A percentile compares a stretch with the other conserved stretches of the same genome.
Conservation (phyloP, 768 basidiomycete genomes). For the Holtermannia corniformis region DNA sequence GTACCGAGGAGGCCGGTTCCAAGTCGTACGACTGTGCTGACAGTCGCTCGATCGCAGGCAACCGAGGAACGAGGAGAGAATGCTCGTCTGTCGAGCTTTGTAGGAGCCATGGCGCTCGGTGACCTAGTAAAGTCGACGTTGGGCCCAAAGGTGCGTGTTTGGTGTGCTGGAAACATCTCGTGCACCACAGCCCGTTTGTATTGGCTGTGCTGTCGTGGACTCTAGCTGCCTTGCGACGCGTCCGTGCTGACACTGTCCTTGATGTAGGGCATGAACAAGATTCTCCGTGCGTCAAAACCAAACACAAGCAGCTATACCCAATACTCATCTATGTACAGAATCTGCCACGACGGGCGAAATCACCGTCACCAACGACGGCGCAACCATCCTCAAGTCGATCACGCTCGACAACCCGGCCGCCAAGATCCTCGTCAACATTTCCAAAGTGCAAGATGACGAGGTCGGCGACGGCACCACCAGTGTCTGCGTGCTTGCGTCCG, state of each 20-base stretch:
- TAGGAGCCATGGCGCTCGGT: conserved; percentile 91
- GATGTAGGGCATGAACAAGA: conserved; percentile 99
- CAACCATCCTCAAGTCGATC: conserved; percentile 94
- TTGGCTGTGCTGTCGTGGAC: too few relatives aligned
- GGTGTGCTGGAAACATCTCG: neutral
- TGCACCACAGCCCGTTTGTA: too few relatives aligned
- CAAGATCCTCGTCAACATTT: conserved; percentile 98
- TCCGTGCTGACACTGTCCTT: neutral
- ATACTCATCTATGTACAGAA: conserved; percentile 17
- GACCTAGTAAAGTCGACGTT: conserved; percentile 98
- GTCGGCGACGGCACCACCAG: conserved; percentile 68
- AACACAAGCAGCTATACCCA: neutral
- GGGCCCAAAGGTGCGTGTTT: conserved; percentile 60
- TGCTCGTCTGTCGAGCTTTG: conserved; percentile 94
- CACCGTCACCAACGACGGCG: conserved; percentile 97
- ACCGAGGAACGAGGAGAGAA: conserved; percentile 89
- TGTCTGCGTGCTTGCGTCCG: conserved; percentile 80
- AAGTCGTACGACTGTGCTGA: neutral
- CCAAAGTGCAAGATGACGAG: conserved; percentile 99
- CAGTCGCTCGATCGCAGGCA: conserved; percentile 28
- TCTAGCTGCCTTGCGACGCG: neutral
- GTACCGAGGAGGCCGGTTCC: neutral
- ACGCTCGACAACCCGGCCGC: conserved; percentile 97
- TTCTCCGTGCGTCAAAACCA: conserved; percentile 51
- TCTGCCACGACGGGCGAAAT: conserved; percentile 72